Percentiles rank a stretch among this genome's conserved stretches.
These are phyloP conservation scores for Tuctoria greenei DNA, from an alignment of 176 grass and related monocot genomes.

Conservation along the genomic window DNA sequence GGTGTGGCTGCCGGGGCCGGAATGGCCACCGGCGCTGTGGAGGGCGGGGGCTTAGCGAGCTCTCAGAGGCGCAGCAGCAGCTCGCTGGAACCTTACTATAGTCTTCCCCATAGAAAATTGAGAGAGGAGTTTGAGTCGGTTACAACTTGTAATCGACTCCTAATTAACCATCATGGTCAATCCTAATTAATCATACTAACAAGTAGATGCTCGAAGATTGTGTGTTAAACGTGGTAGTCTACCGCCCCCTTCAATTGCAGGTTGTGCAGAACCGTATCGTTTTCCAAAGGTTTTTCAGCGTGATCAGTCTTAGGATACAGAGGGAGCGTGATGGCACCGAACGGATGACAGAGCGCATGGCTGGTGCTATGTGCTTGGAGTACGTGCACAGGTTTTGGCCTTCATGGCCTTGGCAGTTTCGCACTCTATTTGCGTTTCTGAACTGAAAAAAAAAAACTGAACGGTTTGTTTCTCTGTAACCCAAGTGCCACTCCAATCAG, in stretches of 20 bases:
- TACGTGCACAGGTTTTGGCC: not conserved
- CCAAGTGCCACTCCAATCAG: slow-evolving; percentile 1
- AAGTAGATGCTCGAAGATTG: too few relatives aligned
- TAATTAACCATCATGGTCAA: too few relatives aligned
- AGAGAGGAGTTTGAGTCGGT: too few relatives aligned
- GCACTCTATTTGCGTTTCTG: not conserved
- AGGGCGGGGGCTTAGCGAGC: too few relatives aligned
- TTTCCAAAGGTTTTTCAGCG: not conserved
- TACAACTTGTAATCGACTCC: too few relatives aligned
- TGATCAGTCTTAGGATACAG: not conserved
- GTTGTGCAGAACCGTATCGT: not conserved
- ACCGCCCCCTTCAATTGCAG: not conserved
- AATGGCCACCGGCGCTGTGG: too few relatives aligned
- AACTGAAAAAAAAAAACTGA: too few relatives aligned
- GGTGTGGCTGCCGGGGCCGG: too few relatives aligned
- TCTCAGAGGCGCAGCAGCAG: too few relatives aligned
- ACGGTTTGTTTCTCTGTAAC: not conserved
- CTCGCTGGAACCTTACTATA: too few relatives aligned
- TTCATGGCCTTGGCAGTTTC: not conserved
- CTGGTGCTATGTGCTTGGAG: not conserved
- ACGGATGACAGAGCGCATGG: not conserved
- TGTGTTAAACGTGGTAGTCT: not conserved
- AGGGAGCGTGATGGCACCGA: not conserved
- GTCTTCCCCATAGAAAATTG: too few relatives aligned
- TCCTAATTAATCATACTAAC: too few relatives aligned